Evolutionary conservation across 805 yeast species (phyloP), one percentile per base, ranked within the genome.

Genomic region (Metschnikowia shivogae): DNA sequence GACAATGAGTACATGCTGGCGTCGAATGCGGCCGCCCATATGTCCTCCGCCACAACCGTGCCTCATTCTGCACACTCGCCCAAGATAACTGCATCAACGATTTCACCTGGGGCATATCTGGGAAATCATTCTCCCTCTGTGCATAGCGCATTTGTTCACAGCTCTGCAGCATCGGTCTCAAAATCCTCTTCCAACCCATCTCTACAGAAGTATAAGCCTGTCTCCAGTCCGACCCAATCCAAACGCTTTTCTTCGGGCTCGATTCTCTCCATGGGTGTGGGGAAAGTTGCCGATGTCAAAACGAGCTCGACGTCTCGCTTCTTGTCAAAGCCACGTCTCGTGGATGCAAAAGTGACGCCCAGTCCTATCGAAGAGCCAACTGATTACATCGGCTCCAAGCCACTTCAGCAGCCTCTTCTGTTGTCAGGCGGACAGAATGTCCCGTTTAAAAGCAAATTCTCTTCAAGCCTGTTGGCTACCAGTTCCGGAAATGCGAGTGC

Each of bases 181-280:
- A 44, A 47, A 26, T 19, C 41, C 12, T 22, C 31, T 9, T 29
- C 39, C 28, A 32, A 44, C 30, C 20, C 42, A n/a, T 35, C 48
- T 6, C 24, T 37, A 10, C 42, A 19, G 37, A 44, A 39, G 22
- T 29, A 20, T 30, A 44, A 41, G 36, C 33, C 44, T 3, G 42
- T 35, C 6, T 29, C 55, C 12, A 54, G 56, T 34, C 55, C 53
- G 11, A 48, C 54, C 11, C 60, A 59, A 26, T 61, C 72, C 13
- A 63, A 67, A 36, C 51, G 74, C 37, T 66, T 60, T 37, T 68
- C 73, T 6, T 58, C 65, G 3, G 74, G 71, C 0, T 61, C 73
- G 1, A 46, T 70, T 4, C 51, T 70, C 24, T 67, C 73, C 1
- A 62, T 66, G 55, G 76, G 76, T 1, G 70, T 74, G 9, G 76